Evolutionary conservation across 129 eudicot species (phyloP).

Genomic region (Flaveria sonorensis): DNA sequence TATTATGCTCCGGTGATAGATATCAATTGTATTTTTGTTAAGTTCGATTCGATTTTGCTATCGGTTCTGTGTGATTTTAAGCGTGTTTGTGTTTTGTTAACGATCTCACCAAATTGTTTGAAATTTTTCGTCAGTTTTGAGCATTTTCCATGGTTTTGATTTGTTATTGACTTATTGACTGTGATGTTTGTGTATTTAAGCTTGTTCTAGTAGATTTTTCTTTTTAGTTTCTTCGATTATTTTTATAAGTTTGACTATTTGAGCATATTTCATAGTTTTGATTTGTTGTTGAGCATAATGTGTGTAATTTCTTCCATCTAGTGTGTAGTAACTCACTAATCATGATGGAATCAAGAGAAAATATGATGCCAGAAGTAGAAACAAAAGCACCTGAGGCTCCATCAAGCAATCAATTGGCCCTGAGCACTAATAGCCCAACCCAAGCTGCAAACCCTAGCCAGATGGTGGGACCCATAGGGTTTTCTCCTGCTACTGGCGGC

Average conservation of each 20-base stretch:
- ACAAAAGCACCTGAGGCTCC: slow-evolving; percentile 47
- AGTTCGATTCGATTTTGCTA: too few relatives aligned
- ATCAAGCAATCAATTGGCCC: slow-evolving; percentile 54
- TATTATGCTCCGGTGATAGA: too few relatives aligned
- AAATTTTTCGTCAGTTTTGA: neutral
- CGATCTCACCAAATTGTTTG: neutral
- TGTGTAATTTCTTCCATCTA: too few relatives aligned
- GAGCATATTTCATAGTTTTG: too few relatives aligned
- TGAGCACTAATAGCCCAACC: slow-evolving; percentile 41
- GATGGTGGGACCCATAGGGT: neutral
- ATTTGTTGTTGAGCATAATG: too few relatives aligned
- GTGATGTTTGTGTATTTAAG: neutral
- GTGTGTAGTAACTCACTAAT: slow-evolving; percentile 18
- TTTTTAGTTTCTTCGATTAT: too few relatives aligned
- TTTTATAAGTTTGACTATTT: too few relatives aligned
- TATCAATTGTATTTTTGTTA: too few relatives aligned
- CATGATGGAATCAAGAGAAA: slow-evolving; percentile 60
- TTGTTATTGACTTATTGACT: neutral
- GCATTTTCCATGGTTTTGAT: slow-evolving; percentile 5
- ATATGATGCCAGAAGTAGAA: slow-evolving; percentile 42
- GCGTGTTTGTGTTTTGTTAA: neutral
- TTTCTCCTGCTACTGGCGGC: slow-evolving; percentile 28
- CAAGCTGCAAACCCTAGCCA: slow-evolving; percentile 20
- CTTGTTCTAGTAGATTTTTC: too few relatives aligned
- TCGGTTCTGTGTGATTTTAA: too few relatives aligned